A percentile compares a stretch with the other conserved stretches of the same genome.
Evolutionary conservation across 441 rosid genomes (phyloP).

Genomic region (Manihot esculenta): DNA sequence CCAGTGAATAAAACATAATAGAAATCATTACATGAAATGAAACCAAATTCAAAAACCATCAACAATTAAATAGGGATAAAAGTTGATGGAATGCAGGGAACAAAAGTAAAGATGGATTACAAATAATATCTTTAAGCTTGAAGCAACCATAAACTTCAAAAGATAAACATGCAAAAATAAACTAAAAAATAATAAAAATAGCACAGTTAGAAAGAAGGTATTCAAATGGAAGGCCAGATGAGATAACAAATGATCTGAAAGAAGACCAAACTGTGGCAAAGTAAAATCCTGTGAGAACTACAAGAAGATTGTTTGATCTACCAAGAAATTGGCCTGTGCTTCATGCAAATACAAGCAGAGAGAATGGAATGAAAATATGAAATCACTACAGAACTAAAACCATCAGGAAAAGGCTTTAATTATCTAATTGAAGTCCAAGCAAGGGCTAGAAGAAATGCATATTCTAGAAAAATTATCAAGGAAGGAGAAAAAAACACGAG

Average conservation of each 20-base stretch:
- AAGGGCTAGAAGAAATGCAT: background rate
- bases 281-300: background rate
- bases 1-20: background rate
- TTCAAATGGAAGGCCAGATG: background rate
- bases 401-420: background rate
- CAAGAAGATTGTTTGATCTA: background rate
- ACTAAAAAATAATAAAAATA: background rate
- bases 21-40: background rate
- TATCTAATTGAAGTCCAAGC: background rate
- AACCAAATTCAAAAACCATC: background rate
- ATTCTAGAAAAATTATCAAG: background rate
- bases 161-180: too few species aligned
- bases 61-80: background rate
- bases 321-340: background rate
- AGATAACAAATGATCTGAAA: conserved; percentile 4
- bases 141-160: background rate
- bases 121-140: background rate
- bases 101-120: background rate
- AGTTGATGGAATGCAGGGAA: background rate
- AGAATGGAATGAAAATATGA: background rate
- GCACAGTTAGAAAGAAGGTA: background rate
- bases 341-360: background rate
- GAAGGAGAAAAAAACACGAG: too few species aligned
- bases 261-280: background rate
- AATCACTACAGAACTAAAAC: background rate